Base-by-base conservation (phyloP, 163 green algal genomes). In the Smithsoniella earleae region DNA sequence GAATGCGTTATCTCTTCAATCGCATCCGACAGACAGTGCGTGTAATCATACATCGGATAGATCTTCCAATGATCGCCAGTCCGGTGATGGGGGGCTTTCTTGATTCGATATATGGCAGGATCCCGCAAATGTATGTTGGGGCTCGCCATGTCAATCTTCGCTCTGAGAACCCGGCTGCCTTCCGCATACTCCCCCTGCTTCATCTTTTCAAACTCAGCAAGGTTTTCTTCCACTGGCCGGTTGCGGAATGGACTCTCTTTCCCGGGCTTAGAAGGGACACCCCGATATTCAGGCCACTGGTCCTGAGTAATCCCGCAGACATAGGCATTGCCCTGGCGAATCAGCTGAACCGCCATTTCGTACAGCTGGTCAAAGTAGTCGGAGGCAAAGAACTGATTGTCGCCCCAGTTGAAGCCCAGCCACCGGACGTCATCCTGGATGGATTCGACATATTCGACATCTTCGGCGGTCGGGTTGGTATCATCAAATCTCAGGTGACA, bases 11-110 rank as follows among this genome's bases (percentile, higher is more conserved):
- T 91, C 82, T 98, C 90, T 80, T 99, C 95, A 22, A 99, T 75
- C 0, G 87, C 79, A 81, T 99, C 95, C 73, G 97, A 87, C 27
- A 99, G 72, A 86, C 94, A 98, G 84, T 99, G 95, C 2, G 95
- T 98, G 89, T 92, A 99, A 87, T 99, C 95, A 77, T 99, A 99
- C 28, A 86, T 95, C 22, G 95, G 95, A 84, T 99, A 99, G 78
- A 99, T 94, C 85, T 91, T 97, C 90, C 91, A 89, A 74, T 85
- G 10, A 13, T 49, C 40, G 10, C 40, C 40, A 10, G 13, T 13
- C 10, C 88, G 83, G 27, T 84, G 18, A 54, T 20, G 44, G 18
- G 20, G 44, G 44, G 44, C 44, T 20, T 20, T 54, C 44, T 27
- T 54, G 16, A 16, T 54, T 16, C 16, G 43, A 16, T 18, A 54